These are phyloP conservation scores for Aspergillus costaricaensis DNA, from an alignment of 2,329 filamentous ascomycete species.

Conservation along the genomic window DNA sequence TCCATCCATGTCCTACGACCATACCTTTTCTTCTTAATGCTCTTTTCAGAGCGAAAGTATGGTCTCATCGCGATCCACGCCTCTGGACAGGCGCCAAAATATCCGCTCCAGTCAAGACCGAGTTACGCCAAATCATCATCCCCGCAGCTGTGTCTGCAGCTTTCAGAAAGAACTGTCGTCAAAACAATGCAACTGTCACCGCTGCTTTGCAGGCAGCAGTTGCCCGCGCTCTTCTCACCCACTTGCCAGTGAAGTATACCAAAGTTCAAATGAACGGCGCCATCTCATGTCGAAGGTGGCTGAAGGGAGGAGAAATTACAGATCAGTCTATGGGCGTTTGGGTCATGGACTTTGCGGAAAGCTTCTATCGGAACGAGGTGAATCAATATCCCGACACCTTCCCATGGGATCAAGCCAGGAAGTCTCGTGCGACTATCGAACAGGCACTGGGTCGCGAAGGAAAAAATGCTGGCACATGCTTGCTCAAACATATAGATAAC, in stretches of 20 bases:
- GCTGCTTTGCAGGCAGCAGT: slow-evolving; percentile 43
- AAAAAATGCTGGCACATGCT: slow-evolving; percentile 36
- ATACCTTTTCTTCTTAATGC: slow-evolving; percentile 36
- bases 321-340: slow-evolving; percentile 43
- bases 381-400: slow-evolving; percentile 18
- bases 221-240: slow-evolving; percentile 40
- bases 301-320: slow-evolving; percentile 34
- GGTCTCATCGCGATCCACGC: slow-evolving; percentile 28
- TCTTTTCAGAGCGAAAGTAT: slow-evolving; percentile 38
- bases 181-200: slow-evolving; percentile 45
- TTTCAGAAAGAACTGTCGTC: slow-evolving; percentile 37
- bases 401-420: slow-evolving; percentile 38
- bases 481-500: slow-evolving; percentile 46
- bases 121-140: slow-evolving; percentile 36
- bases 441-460: slow-evolving; percentile 29
- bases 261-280: slow-evolving; percentile 36
- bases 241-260: slow-evolving; percentile 33
- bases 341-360: slow-evolving; percentile 38
- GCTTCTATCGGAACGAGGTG: slow-evolving; percentile 28
- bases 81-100: slow-evolving; percentile 41
- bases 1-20: slow-evolving; percentile 44
- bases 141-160: slow-evolving; percentile 30
- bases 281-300: slow-evolving; percentile 43
- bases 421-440: slow-evolving; percentile 34
- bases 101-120: slow-evolving; percentile 24